Conservation (phyloP, 2,329 filamentous ascomycete genomes). For the Huntiella abstrusa region DNA sequence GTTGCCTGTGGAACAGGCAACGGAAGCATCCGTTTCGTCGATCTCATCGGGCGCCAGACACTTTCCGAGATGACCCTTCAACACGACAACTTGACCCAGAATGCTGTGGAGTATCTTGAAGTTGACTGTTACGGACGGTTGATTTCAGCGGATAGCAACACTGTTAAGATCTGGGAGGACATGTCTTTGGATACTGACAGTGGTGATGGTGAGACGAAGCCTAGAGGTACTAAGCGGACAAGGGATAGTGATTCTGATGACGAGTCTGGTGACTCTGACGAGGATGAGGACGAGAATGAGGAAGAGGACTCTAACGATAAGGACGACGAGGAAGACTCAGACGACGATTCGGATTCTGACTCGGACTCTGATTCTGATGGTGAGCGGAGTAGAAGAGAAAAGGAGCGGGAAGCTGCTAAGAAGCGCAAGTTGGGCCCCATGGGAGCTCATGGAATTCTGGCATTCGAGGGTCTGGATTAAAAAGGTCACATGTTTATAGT, state of each 20-base stretch:
- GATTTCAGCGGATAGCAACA: slow-evolving; percentile 72
- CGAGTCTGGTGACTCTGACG: slow-evolving; percentile 13
- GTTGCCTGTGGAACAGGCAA: slow-evolving; percentile 68
- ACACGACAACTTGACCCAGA: slow-evolving; percentile 71
- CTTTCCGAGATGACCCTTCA: slow-evolving; percentile 38
- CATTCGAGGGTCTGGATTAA: slow-evolving; percentile 29
- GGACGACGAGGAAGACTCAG: slow-evolving; percentile 25
- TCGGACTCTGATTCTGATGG: neutral
- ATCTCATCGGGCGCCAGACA: slow-evolving; percentile 36
- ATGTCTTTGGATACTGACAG: slow-evolving; percentile 25
- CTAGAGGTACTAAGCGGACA: slow-evolving; percentile 12
- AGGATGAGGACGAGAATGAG: slow-evolving; percentile 10
- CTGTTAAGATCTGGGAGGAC: slow-evolving; percentile 87
- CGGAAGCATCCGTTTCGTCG: slow-evolving; percentile 58
- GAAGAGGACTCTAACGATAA: slow-evolving; percentile 24
- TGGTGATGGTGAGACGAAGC: neutral
- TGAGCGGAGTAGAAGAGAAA: slow-evolving; percentile 1
- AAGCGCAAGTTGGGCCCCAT: slow-evolving; percentile 27
- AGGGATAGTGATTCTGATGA: slow-evolving; percentile 8
- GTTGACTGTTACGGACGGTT: slow-evolving; percentile 76
- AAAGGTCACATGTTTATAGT: neutral
- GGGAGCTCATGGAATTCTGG: slow-evolving; percentile 32
- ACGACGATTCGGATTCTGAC: slow-evolving; percentile 16
- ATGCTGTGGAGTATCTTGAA: slow-evolving; percentile 48
- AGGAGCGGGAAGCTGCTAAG: slow-evolving; percentile 18